Conservation (phyloP, 2,329 filamentous ascomycete species). For the Teratosphaeria pseudoeucalypti region DNA sequence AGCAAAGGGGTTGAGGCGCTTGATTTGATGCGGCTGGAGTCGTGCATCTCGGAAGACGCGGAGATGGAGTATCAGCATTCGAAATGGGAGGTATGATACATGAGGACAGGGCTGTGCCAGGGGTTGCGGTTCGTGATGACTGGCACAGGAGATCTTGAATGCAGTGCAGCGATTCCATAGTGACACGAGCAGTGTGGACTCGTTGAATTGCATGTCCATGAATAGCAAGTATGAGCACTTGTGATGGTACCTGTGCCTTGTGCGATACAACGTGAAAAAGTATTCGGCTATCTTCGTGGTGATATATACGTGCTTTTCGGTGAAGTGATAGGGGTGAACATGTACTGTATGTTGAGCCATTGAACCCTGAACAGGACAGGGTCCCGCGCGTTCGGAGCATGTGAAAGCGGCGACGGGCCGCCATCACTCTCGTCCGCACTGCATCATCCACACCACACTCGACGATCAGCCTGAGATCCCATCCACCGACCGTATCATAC, state of each 20-base stretch:
- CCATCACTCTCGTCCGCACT: neutral
- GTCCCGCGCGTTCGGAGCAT: neutral
- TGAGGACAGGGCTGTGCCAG: too few relatives aligned
- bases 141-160: too few relatives aligned
- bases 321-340: too few relatives aligned
- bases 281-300: too few relatives aligned
- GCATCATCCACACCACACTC: neutral
- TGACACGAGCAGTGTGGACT: too few relatives aligned
- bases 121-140: too few relatives aligned
- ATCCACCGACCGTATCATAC: neutral
- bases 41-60: neutral
- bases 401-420: neutral
- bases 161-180: too few relatives aligned
- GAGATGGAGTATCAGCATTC: conserved; percentile 5
- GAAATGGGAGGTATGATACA: neutral
- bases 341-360: neutral
- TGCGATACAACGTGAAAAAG: too few relatives aligned
- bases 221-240: too few relatives aligned
- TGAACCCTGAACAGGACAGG: neutral
- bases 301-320: too few relatives aligned
- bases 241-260: too few relatives aligned
- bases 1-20: conserved; percentile 1
- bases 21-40: conserved; percentile 1
- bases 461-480: neutral
- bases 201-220: too few relatives aligned